Base-by-base conservation (phyloP, 2,329 filamentous ascomycete species). In the Diaporthe sp. region DNA sequence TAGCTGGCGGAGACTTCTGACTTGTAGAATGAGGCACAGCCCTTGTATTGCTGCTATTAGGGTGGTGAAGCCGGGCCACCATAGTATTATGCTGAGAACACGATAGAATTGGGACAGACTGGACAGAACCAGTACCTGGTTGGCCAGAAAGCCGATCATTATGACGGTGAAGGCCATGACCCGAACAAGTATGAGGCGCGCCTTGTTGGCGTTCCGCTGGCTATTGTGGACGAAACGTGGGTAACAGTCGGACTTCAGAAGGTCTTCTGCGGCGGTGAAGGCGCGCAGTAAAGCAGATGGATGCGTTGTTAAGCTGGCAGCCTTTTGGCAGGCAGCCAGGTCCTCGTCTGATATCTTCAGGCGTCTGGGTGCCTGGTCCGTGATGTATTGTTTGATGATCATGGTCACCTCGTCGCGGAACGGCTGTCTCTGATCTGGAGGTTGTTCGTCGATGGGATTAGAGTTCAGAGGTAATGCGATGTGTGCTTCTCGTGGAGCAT, bases 301-400 rank as follows among this genome's bases (percentile, higher is more conserved):
- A 76, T 87, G 85, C 2, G 85, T 87, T 0, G 86, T 87, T 44
- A 83, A 81, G 65, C 83, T 80, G 0, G 83, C 78, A 0, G 85
- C 85, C 25, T 82, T 82, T 30, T 86, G 81, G 25, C 85, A 84
- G 15, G 81, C 78, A 6, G 79, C 78, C 32, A 84, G 83, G 73
- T 86, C 84, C n/a, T 79, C 75, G 17, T 80, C 76, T 0, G 83
- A 80, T 13, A 87, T 79, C 37, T 82, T 81, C 15, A 87, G 80
- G 15, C 81, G 81, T 12, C 84, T 80, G 6, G 83, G 81, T 0
- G 81, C 80, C 55, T 77, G 77, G 2, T 80, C 78, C 35, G 78
- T 78, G 71, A 87, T 80, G 78, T 87, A 87, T 61, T 84, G 83
- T 15, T 77, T 79, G 6, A 82, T 81, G 37, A 85, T 78, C 51